Evolutionary conservation across 2,329 filamentous ascomycete genomes (phyloP), one percentile per base, ranked within the genome.

Genomic region (Exophiala oligosperma): DNA sequence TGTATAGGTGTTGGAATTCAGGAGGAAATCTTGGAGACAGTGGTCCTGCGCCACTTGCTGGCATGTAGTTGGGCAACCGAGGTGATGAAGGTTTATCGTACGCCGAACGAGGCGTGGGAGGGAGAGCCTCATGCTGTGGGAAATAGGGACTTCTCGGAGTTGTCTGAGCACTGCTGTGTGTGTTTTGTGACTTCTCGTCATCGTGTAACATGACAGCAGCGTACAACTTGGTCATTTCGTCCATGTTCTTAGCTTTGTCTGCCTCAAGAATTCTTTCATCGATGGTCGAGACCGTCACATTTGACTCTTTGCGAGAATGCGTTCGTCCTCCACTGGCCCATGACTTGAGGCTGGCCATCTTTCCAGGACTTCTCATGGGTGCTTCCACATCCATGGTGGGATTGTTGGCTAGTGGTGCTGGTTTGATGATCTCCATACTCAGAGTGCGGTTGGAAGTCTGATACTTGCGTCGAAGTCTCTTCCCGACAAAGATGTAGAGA

Each of bases 131-230:
- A 46, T 54, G 57, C 52, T 66, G 64, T 8, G 59, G 56, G 23
- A 53, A 54, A 23, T 52, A 57, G 17, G 63, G 57, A 28, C 58
- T 57, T 46, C 59, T 55, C 12, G 64, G 64, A n/a, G 62, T 62
- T 17, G 59, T 56, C 41, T 60, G 61, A 12, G 52, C 52, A 51
- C 62, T 65, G 47, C 55, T 63, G 11, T 55, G 56, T 47, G 58
- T 54, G 24, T 57, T 59, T 28, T 56, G 43, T 12, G 55, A 51
- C 52, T 78, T 81, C 62, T 77, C 75, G 47, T 79, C 81, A 64
- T 97, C 92, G 67, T 96, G 90, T 72, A 92, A 91, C 86, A 96
- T 89, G 63, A 96, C 92, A 66, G 92, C 89, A 61, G 87, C 91
- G 75, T 97, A 97, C 72, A 97, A 86, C 67, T 90, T 86, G 73